These are phyloP conservation scores for Stellera chamaejasme DNA, from an alignment of 345 rosid species.

Conservation along the genomic window DNA sequence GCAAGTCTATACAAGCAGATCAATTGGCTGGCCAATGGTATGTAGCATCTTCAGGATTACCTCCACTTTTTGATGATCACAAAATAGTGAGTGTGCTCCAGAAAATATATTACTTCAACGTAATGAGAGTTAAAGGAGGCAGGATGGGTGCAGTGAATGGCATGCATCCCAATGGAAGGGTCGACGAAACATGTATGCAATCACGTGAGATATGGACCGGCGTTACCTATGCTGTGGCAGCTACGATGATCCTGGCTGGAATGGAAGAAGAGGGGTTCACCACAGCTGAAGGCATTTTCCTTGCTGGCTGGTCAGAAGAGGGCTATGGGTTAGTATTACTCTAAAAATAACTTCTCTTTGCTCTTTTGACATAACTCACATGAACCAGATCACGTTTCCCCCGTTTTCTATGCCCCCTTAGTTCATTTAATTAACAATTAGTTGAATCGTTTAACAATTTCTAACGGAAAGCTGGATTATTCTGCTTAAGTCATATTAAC, in stretches of 20 bases:
- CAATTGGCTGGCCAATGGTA: conserved; percentile 96
- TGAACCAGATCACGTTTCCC: not conserved
- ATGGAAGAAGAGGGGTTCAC: conserved; percentile 79
- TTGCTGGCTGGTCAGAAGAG: conserved; percentile 89
- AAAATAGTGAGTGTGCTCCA: conserved; percentile 65
- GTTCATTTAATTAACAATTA: too few species aligned
- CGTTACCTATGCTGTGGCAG: conserved; percentile 77
- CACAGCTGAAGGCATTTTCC: conserved; percentile 75
- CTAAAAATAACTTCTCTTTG: too few species aligned
- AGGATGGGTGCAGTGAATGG: conserved; percentile 91
- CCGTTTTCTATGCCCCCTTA: too few species aligned
- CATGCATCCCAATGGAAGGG: conserved; percentile 85
- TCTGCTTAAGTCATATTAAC: too few species aligned
- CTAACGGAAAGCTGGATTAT: too few species aligned
- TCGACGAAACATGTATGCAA: conserved; percentile 91
- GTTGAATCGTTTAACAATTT: too few species aligned
- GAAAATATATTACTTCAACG: conserved; percentile 71
- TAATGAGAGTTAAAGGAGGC: conserved; percentile 77
- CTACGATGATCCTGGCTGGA: conserved; percentile 82
- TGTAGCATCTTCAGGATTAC: conserved; percentile 73
- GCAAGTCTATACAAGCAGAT: conserved; percentile 91
- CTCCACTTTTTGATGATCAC: conserved; percentile 63
- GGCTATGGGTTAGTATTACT: conserved; percentile 66
- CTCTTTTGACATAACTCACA: not conserved
- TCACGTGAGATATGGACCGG: conserved; percentile 96